These are phyloP conservation scores for Brassica juncea DNA, from an alignment of 345 rosid genomes.

Conservation along the genomic window DNA sequence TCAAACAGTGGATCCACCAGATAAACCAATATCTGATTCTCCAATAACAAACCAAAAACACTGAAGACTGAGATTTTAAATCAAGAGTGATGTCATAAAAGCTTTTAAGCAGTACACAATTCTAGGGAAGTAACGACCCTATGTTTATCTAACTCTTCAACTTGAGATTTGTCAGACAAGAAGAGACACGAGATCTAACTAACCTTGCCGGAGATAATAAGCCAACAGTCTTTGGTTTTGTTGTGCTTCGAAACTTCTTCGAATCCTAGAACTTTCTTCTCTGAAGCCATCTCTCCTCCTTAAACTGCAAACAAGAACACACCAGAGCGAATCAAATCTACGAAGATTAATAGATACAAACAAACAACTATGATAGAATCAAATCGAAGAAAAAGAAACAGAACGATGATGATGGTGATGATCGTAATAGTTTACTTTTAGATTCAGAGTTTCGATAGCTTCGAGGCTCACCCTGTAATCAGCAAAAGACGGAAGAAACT, in stretches of 20 bases:
- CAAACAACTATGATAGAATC: not conserved
- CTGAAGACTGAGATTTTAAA: not conserved
- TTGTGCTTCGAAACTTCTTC: not conserved
- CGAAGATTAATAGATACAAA: not conserved
- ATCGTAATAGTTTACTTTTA: not conserved
- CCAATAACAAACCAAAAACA: no score
- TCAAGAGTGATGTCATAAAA: not conserved
- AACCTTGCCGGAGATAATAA: conserved; percentile 74
- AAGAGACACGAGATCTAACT: conserved; percentile 47
- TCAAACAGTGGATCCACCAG: not conserved
- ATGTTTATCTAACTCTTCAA: not conserved
- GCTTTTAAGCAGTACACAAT: not conserved
- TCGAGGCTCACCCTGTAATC: not conserved
- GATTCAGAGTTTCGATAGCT: conserved; percentile 29
- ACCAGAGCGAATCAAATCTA: not conserved
- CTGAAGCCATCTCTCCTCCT: not conserved
- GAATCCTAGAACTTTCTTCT: not conserved
- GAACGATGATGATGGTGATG: not conserved
- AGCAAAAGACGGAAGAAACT: not conserved
- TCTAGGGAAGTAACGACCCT: not conserved
- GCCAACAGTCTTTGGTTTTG: not conserved
- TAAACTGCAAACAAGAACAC: not conserved
- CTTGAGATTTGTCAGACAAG: not conserved
- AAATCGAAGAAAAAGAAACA: not conserved
- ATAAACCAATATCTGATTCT: not conserved